Base-by-base conservation (phyloP, 257 asterid species). In the Solanum chilense region DNA sequence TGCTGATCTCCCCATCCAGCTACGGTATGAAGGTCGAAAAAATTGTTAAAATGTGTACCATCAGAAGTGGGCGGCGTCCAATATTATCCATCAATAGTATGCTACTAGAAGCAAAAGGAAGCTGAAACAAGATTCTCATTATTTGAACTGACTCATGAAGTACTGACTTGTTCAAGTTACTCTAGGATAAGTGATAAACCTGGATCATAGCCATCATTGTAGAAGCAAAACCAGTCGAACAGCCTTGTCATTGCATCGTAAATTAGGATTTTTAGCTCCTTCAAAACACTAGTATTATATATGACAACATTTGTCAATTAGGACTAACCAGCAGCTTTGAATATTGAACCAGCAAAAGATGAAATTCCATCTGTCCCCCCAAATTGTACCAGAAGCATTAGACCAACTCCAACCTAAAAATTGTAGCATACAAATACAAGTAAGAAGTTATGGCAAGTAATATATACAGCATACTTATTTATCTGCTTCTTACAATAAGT, bases 331-430 rank as follows among this genome's bases (percentile, higher is more conserved):
- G 90, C 92, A 35, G 89, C 90, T 2, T 77, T 44, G 84, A 90
- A 90, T 35, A 90, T 88, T 66, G 90, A 90, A 78, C 88, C 42
- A 7, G 92, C 84, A 88, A 45, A 90, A 35, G 90, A 90, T 12
- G 90, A 88, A 25, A 90, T 71, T 81, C 88, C 92, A 78, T 86
- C 89, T 15, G 88, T 86, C 47, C 92, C 92, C 87, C 84, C 92
- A 77, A 84, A 86, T 69, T 88, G 92, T 31, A 88, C 90, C 87
- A 90, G 87, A 77, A 90, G 42, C 90, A 88, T 88, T 56, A 88
- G 39, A 7, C 92, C 90, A 37, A 90, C 66, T 52, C 90, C 92
- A 56, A 86, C 92, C 92, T 90, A 83, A 71, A 2, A 71, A 71
- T 31, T 45, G 41, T 80, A 80, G 41, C 60, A 45, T 49, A 44